A percentile compares a stretch with the other conserved stretches of the same genome.
phyloP scores from a whole-genome alignment of 805 yeast species.

The Phaffomyces opuntiae region DNA sequence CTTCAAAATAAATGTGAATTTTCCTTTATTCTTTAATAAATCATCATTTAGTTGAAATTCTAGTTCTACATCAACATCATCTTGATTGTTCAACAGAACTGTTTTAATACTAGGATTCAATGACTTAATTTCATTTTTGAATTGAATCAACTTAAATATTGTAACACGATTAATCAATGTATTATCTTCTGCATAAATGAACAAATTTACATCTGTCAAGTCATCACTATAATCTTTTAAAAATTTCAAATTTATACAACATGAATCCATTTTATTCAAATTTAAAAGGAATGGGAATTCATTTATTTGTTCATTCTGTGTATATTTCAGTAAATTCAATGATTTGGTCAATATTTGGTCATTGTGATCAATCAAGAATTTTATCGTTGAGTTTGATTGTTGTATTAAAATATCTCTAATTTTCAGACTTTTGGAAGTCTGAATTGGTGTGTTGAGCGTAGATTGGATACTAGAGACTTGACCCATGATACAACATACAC shows the following conservation, averaged over 20 bases:
- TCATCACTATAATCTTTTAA: too few species aligned
- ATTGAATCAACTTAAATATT: too few species aligned
- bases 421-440: too few species aligned
- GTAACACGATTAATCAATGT: not conserved
- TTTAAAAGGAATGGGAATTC: slow-evolving; percentile 9
- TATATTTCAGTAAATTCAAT: slow-evolving; percentile 3
- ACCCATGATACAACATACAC: too few species aligned
- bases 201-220: not conserved
- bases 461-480: too few species aligned
- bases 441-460: too few species aligned
- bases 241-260: slow-evolving; percentile 3
- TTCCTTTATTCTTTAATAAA: not conserved
- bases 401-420: too few species aligned
- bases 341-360: not conserved
- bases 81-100: too few species aligned
- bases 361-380: not conserved
- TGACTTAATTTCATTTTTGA: too few species aligned
- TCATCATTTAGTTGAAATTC: not conserved
- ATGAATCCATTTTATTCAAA: not conserved
- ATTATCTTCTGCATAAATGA: not conserved
- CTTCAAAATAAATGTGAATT: not conserved
- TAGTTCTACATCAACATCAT: not conserved
- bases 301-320: slow-evolving; percentile 5
- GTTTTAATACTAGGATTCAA: too few species aligned
- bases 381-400: not conserved